Evolutionary conservation across 176 grass and related monocot genomes (phyloP).

Genomic region (Oryza nivara): DNA sequence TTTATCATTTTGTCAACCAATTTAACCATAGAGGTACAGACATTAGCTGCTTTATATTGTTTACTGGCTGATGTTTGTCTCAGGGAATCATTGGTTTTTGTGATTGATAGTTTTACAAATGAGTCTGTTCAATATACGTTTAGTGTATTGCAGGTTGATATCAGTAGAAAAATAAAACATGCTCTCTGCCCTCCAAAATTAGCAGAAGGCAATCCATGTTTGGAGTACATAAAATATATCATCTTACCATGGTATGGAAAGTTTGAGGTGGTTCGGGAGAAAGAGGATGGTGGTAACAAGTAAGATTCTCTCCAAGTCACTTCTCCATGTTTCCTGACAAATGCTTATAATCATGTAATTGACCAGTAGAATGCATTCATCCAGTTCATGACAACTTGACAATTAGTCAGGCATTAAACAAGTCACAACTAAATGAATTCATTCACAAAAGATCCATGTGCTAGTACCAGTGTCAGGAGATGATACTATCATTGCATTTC

Average conservation of each 20-base stretch:
- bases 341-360: background rate
- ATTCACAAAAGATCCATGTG: no score
- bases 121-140: background rate
- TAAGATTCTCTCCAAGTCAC: conserved; percentile 31
- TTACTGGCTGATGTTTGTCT: background rate
- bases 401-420: background rate
- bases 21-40: background rate
- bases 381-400: no score
- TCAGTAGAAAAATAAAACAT: conserved; percentile 53
- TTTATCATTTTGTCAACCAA: background rate
- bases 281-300: conserved; percentile 60
- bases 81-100: background rate
- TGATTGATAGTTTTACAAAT: background rate
- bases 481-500: background rate
- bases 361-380: background rate
- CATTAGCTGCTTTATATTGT: background rate
- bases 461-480: background rate
- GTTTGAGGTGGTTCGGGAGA: conserved; percentile 62
- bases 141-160: conserved; percentile 36
- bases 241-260: conserved; percentile 60
- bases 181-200: conserved; percentile 61
- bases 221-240: conserved; percentile 67
- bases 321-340: background rate
- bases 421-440: background rate
- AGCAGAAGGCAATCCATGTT: conserved; percentile 61